Evolutionary conservation across 495 filamentous ascomycete genomes (phyloP), one percentile per base, ranked within the genome.

Genomic region (Cercophora sp.): DNA sequence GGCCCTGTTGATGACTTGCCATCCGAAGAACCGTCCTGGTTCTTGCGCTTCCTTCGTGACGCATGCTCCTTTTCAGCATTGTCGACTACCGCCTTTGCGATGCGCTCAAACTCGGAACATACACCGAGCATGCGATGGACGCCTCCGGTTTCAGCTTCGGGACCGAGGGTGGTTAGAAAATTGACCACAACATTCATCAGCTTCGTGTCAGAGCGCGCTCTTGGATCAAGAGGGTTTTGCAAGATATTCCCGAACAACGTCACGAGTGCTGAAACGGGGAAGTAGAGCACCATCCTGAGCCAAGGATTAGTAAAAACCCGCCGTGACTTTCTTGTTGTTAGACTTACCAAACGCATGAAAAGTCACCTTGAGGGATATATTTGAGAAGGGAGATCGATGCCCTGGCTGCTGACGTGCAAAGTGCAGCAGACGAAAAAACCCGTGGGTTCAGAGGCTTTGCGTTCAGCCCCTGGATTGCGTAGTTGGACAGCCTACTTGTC

Each of bases 171-270:
- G 1, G 77, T 79, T 9, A 98, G 73, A 66, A 97, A 97, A 56
- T 83, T 89, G 39, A 96, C 90, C 3, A 98, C 94, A 8, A 89
- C 77, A 60, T 84, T 89, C 90, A 98, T 96, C 31, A 96, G 71
- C 58, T 86, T 85, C 8, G 95, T 80, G 67, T 98, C 93, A 6
- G 89, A 87, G 13, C 89, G 84, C 34, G 92, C 90, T 26, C 90
- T 85, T 5, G 84, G 79, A 65, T 98, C 93, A 54, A 88, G 85
- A 0, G 94, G 94, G 55, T 97, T 97, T 65, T 98, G 94, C 3
- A 98, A 75, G 48, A 98, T 93, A 64, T 97, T 96, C 46, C 91
- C 93, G 63, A 98, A 98, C 23, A 98, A 76, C 2, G 93, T 98
- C 3, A 98, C 89, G 10, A 97, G 79, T 9, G 93, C 88, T 2